Percentiles rank a stretch among this genome's conserved stretches.
Conservation (phyloP, 805 yeast genomes). For the Metschnikowia amazonensis region DNA sequence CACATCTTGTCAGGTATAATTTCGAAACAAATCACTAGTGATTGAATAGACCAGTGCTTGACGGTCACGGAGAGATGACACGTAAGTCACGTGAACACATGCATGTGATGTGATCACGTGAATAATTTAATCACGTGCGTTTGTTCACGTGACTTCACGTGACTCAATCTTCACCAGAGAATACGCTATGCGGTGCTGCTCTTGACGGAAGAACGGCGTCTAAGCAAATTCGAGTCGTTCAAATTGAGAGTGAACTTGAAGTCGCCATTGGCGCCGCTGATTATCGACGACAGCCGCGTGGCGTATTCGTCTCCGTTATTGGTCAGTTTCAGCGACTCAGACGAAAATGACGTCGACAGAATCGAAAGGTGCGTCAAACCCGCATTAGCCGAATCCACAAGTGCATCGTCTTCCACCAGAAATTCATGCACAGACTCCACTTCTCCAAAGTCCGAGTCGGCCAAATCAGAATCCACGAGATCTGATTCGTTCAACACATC, state of each 20-base stretch:
- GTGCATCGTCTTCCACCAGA: not conserved
- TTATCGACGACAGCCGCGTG: slow-evolving; percentile 38
- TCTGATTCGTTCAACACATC: slow-evolving; percentile 17
- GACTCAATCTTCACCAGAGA: no score
- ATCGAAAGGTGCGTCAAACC: slow-evolving; percentile 22
- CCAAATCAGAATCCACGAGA: slow-evolving; percentile 18
- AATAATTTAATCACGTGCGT: no score
- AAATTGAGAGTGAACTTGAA: slow-evolving; percentile 55
- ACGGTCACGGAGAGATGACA: no score
- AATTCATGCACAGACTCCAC: slow-evolving; percentile 4
- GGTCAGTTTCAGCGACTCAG: slow-evolving; percentile 17
- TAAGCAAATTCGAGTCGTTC: slow-evolving; percentile 60
- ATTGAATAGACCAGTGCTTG: not conserved
- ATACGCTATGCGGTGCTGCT: slow-evolving; percentile 8
- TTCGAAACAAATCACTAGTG: no score
- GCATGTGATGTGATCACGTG: no score
- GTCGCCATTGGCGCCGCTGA: slow-evolving; percentile 38
- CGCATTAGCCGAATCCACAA: not conserved
- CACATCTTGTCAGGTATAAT: no score
- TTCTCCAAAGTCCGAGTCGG: slow-evolving; percentile 8
- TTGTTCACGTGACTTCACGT: no score
- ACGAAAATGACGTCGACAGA: slow-evolving; percentile 18
- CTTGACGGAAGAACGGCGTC: slow-evolving; percentile 40
- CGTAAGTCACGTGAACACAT: no score
- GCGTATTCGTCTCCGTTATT: slow-evolving; percentile 27